phyloP scores from a whole-genome alignment of 139 green algal species.

The Chlamydomonas sphaeroides region DNA sequence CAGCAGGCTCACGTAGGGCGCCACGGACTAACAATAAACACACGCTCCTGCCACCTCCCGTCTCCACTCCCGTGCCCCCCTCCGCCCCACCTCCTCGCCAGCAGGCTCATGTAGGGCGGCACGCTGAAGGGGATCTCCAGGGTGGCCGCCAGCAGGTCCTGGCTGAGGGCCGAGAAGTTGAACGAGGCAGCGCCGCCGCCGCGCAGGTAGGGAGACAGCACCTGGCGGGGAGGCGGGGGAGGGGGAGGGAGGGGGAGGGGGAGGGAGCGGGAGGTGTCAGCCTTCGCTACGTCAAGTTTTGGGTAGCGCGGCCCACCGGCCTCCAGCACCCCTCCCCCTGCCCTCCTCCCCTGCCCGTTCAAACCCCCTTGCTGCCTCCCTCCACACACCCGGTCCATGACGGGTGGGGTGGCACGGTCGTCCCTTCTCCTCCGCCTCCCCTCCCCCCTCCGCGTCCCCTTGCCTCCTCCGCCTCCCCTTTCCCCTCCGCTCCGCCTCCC shows the following conservation, averaged over 20 bases:
- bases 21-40: too few species aligned
- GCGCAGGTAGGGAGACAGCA: constrained; percentile 83
- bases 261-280: too few species aligned
- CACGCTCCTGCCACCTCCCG: background rate
- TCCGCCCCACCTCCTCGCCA: constrained; percentile 59
- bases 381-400: background rate
- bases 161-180: constrained; percentile 72
- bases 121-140: constrained; percentile 91
- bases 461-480: background rate
- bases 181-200: constrained; percentile 82
- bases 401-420: background rate
- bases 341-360: too few species aligned
- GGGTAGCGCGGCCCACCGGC: too few species aligned
- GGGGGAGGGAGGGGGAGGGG: too few species aligned
- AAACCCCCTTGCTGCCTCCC: too few species aligned
- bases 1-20: too few species aligned
- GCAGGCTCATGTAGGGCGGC: constrained; percentile 89
- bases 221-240: background rate
- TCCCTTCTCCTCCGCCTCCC: background rate
- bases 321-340: too few species aligned
- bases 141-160: constrained; percentile 79
- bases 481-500: background rate
- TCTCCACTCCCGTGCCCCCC: background rate
- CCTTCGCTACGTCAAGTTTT: too few species aligned
- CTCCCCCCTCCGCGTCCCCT: background rate